Conservation (phyloP, 352 stramenopile species). For the Pythium volutum region DNA sequence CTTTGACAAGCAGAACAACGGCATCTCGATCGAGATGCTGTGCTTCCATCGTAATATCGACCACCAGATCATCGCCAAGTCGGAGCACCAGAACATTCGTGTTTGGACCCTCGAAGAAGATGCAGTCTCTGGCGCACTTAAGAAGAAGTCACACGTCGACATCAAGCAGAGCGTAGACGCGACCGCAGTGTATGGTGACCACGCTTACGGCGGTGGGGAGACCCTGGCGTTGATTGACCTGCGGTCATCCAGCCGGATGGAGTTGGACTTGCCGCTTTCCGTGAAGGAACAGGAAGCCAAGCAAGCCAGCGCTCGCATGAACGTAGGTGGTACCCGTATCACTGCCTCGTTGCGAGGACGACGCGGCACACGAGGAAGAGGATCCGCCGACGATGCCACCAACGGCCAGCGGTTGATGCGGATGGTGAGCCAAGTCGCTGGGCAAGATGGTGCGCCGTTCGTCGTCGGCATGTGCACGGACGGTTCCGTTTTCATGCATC, state of each 20-base stretch:
- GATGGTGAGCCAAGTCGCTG: conserved; percentile 64
- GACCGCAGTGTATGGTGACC: conserved; percentile 62
- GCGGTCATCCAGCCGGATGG: conserved; percentile 48
- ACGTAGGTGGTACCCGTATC: conserved; percentile 14
- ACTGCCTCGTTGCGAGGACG: conserved; percentile 24
- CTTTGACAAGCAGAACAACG: conserved; percentile 86
- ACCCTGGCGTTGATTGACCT: conserved; percentile 67
- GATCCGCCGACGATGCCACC: conserved; percentile 37
- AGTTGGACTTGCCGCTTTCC: conserved; percentile 69
- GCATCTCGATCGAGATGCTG: conserved; percentile 80
- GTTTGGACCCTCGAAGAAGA: conserved; percentile 79
- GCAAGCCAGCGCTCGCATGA: conserved; percentile 3
- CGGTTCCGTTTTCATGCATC: conserved; percentile 77
- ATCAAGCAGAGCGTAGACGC: conserved; percentile 74
- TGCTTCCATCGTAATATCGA: conserved; percentile 52
- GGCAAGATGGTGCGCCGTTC: conserved; percentile 54
- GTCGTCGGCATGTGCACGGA: conserved; percentile 83
- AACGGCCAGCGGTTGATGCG: conserved; percentile 61
- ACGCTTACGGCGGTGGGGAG: conserved; percentile 71
- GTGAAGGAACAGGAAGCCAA: conserved; percentile 46
- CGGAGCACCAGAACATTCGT: conserved; percentile 80
- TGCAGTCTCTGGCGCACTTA: conserved; percentile 29
- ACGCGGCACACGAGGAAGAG: conserved; percentile 29
- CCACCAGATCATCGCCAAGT: conserved; percentile 81
- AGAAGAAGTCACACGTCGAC: conserved; percentile 69